Percentiles rank a stretch among this genome's conserved stretches.
phyloP scores from a whole-genome alignment of 345 rosid species.

The Brassica nigra region DNA sequence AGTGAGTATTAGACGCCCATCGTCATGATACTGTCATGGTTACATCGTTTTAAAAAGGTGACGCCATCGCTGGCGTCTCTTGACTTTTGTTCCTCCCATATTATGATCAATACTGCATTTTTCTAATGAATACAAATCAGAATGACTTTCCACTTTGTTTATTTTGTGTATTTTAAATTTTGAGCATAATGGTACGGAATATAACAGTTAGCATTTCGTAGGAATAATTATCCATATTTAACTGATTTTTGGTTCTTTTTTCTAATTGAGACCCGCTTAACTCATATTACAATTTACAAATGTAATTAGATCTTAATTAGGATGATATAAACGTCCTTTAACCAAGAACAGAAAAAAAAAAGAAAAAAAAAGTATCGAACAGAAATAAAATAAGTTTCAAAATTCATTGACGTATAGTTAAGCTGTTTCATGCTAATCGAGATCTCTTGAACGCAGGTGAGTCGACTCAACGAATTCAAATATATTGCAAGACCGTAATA shows the following conservation, averaged over 20 bases:
- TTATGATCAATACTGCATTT: background rate
- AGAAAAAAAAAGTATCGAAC: background rate
- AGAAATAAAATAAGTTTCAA: background rate
- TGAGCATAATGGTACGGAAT: background rate
- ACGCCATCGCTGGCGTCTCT: conserved; percentile 35
- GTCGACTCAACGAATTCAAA: background rate
- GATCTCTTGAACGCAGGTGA: conserved; percentile 12
- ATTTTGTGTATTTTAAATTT: background rate
- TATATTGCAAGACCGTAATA: background rate
- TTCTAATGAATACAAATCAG: background rate
- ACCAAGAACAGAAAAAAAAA: background rate
- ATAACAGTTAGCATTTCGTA: background rate
- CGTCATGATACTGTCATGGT: conserved; percentile 42
- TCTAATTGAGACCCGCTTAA: background rate
- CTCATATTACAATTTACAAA: background rate
- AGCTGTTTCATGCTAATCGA: background rate
- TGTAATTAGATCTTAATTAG: background rate
- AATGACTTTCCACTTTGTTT: conserved; percentile 13
- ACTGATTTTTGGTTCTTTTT: background rate
- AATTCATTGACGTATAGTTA: background rate
- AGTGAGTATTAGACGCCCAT: background rate
- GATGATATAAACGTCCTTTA: background rate
- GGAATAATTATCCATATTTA: background rate
- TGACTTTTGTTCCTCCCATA: conserved; percentile 20
- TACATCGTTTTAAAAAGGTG: conserved; percentile 22